These are phyloP conservation scores for Fusarium setosum DNA, from an alignment of 2,329 filamentous ascomycete genomes.

Conservation along the genomic window DNA sequence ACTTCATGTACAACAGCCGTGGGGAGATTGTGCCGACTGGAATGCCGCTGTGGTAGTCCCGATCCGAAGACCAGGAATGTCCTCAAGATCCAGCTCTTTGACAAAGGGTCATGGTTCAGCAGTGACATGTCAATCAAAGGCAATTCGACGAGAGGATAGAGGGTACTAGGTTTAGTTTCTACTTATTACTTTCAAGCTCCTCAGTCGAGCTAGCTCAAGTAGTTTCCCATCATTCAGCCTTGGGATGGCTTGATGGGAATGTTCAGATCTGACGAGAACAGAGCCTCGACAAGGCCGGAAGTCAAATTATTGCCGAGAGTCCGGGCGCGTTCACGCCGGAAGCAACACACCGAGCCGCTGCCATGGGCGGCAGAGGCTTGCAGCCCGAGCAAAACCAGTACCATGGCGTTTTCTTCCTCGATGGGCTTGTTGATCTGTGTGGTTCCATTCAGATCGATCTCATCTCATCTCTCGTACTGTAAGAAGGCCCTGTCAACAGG, in stretches of 20 bases:
- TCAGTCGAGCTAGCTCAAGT: too few species aligned
- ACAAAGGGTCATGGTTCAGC: not conserved
- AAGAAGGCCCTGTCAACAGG: too few species aligned
- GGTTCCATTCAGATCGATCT: too few species aligned
- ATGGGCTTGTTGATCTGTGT: too few species aligned
- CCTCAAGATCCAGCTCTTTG: not conserved
- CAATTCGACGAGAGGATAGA: not conserved
- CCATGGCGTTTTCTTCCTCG: not conserved
- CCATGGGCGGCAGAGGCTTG: not conserved
- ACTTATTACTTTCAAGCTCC: not conserved
- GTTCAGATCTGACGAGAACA: too few species aligned
- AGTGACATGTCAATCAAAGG: not conserved
- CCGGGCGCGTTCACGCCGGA: not conserved
- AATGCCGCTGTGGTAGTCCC: not conserved
- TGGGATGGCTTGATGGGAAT: too few species aligned
- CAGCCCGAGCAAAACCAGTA: not conserved
- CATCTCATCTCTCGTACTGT: not conserved
- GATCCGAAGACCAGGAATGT: conserved; percentile 1
- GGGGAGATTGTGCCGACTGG: conserved; percentile 2
- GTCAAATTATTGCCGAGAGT: not conserved
- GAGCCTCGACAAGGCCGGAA: not conserved
- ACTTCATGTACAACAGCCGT: not conserved
- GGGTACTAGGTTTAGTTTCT: not conserved
- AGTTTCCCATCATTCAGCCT: too few species aligned
- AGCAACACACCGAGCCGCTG: not conserved